phyloP scores from a whole-genome alignment of 345 rosid genomes.

The Acer yangbiense region DNA sequence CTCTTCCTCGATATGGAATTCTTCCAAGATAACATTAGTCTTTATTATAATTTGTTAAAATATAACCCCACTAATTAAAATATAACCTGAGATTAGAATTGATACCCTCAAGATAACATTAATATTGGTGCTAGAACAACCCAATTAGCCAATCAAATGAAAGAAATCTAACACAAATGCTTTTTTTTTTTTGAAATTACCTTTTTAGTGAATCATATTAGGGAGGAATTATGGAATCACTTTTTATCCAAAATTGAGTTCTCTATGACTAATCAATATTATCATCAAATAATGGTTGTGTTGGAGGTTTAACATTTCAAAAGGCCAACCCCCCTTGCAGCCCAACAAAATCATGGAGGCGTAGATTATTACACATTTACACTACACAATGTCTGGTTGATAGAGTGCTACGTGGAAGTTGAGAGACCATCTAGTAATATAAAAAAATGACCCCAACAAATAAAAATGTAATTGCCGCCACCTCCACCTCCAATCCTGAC shows the following conservation, averaged over 20 bases:
- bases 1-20: no score
- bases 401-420: constrained; percentile 31
- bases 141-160: constrained; percentile 25
- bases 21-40: no score
- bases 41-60: no score
- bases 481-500: constrained; percentile 14
- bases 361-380: neutral
- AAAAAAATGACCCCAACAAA: constrained; percentile 9
- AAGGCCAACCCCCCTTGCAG: constrained; percentile 21
- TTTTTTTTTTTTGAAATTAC: neutral
- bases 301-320: constrained; percentile 21
- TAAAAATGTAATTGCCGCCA: constrained; percentile 14
- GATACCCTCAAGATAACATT: constrained; percentile 3
- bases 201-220: constrained; percentile 18
- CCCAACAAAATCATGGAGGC: constrained; percentile 27
- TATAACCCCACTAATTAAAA: no score
- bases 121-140: neutral
- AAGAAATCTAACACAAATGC: constrained; percentile 10
- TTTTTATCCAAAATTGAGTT: neutral
- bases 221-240: constrained; percentile 36
- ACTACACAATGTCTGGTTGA: constrained; percentile 20
- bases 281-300: constrained; percentile 22
- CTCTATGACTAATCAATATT: constrained; percentile 19
- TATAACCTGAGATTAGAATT: neutral
- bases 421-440: constrained; percentile 19